Evolutionary conservation across 495 filamentous ascomycete genomes (phyloP).

Genomic region (Aspergillus bridgeri): DNA sequence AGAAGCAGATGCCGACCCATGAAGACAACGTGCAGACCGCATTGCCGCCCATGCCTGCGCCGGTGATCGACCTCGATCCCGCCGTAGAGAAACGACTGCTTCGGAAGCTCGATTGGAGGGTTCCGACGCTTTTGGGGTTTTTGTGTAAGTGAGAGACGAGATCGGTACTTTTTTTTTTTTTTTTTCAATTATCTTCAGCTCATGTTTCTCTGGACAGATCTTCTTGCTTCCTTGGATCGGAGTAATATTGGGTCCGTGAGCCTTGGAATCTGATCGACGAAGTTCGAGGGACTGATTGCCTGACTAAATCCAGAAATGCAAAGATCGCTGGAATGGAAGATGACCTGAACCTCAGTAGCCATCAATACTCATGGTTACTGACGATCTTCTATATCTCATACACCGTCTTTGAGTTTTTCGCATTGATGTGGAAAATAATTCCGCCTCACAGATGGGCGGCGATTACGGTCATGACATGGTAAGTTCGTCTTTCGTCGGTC

Average conservation of each 20-base stretch:
- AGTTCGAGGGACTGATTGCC: conserved; percentile 8
- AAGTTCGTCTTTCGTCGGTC: neutral
- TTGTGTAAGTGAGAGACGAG: conserved; percentile 44
- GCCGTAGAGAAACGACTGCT: conserved; percentile 54
- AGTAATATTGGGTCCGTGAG: conserved; percentile 58
- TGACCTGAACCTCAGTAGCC: conserved; percentile 49
- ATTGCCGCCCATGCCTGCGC: conserved; percentile 17
- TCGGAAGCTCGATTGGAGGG: conserved; percentile 54
- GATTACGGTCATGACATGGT: conserved; percentile 48
- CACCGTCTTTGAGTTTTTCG: conserved; percentile 64
- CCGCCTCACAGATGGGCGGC: conserved; percentile 54
- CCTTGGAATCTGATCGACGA: neutral
- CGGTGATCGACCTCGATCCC: conserved; percentile 40
- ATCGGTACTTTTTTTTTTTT: no score
- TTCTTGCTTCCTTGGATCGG: conserved; percentile 64
- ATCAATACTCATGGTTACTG: conserved; percentile 66
- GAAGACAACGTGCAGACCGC: conserved; percentile 22
- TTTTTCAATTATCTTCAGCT: conserved; percentile 1
- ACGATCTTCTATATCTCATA: conserved; percentile 71
- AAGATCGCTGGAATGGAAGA: conserved; percentile 57
- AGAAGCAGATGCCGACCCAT: conserved; percentile 30
- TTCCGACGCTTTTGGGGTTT: conserved; percentile 50
- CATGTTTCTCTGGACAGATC: conserved; percentile 38
- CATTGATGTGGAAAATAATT: conserved; percentile 69
- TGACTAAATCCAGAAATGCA: conserved; percentile 52